A percentile compares a stretch with the other conserved stretches of the same genome.
Conservation (phyloP, 495 filamentous ascomycete genomes). For the Hypomontagnella submonticulosa region DNA sequence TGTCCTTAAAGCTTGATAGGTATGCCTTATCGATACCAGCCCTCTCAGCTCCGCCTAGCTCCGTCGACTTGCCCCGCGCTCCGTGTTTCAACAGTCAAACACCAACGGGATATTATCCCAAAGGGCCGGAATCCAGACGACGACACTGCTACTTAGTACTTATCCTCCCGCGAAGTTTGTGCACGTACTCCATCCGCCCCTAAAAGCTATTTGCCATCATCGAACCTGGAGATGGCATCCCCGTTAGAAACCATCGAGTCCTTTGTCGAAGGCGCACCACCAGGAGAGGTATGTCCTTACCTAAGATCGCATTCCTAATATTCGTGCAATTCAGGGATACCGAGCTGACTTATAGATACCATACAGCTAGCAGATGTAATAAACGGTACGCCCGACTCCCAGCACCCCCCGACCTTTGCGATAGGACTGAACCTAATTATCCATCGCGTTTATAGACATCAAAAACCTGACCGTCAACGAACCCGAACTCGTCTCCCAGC, state of each 20-base stretch:
- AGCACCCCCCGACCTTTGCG: neutral
- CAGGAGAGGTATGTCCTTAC: constrained; percentile 82
- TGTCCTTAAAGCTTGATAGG: too few relatives aligned
- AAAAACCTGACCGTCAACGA: constrained; percentile 82
- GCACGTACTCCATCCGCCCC: neutral
- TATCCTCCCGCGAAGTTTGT: neutral
- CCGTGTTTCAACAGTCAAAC: constrained; percentile 4
- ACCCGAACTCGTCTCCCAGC: constrained; percentile 71
- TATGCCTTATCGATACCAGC: too few relatives aligned
- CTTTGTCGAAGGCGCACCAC: constrained; percentile 94
- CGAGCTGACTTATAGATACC: constrained; percentile 26
- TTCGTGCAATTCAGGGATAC: constrained; percentile 6
- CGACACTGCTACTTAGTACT: neutral
- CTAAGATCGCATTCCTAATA: neutral
- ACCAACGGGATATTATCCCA: neutral
- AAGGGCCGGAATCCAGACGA: neutral
- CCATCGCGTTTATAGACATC: constrained; percentile 70
- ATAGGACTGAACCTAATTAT: constrained; percentile 6
- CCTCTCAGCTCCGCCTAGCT: too few relatives aligned
- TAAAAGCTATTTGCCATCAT: neutral
- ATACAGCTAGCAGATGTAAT: constrained; percentile 87
- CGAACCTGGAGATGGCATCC: constrained; percentile 48
- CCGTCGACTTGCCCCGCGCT: constrained; percentile 5
- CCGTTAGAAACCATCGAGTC: constrained; percentile 75
- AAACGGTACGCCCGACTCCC: constrained; percentile 68